Evolutionary conservation across 2,329 filamentous ascomycete species (phyloP), one percentile per base, ranked within the genome.

Genomic region (Arthroderma sp.): DNA sequence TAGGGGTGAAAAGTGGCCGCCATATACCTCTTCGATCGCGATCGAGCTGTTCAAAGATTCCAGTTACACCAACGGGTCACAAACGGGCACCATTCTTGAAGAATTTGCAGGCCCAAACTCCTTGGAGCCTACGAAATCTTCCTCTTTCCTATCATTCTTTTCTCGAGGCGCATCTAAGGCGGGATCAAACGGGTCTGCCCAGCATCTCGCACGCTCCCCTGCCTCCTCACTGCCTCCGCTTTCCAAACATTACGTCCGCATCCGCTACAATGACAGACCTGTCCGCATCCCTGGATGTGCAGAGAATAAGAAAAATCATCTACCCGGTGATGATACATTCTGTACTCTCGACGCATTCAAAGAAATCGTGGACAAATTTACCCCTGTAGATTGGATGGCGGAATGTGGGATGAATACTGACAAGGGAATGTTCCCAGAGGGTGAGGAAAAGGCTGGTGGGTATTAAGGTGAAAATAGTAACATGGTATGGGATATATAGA

Each of bases 321-420:
- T 94, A 2, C 77, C 85, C 1, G 86, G 86, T 1, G 84, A 96
- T 54, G 81, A 87, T 54, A 84, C 78, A 28, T 89, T 96, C 57
- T 98, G 91, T 66, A 96, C 89, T 0, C 65, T 98, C 56, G 78
- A 83, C 46, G 86, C 89, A 0, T 98, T 98, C 72, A 96, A 96
- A 65, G 70, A 77, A 42, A 85, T 95, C 45, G 86, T 91, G 2
- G 89, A 96, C 65, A 86, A 86, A 56, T 93, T 84, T 59, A 91
- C 86, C 1, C 91, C 91, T 0, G 68, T 69, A 47, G 75, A 87
- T 60, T 96, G 88, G 89, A 77, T 75, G 56, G 59, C 63, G 11
- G 77, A 76, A 43, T 86, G 82, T 56, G 60, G 64, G 36, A 64
- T 63, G 45, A 80, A 80, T 53, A 53, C 82, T 34, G 75, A 75